Base-by-base conservation (phyloP, 805 yeast genomes). In the Vanderwaltozyma verrucispora region DNA sequence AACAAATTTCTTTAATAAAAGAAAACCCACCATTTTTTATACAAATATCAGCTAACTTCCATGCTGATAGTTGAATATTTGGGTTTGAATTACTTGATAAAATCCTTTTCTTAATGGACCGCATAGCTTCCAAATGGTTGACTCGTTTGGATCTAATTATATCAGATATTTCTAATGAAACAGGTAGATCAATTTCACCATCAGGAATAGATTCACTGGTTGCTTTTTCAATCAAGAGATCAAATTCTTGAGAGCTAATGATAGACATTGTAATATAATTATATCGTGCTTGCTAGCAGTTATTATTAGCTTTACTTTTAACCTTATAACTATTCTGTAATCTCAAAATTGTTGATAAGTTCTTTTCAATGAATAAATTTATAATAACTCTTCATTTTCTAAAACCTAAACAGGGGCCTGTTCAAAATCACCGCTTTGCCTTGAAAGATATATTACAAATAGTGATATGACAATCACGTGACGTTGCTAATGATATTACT, bases 21-120 rank as follows among this genome's bases (percentile, higher is more conserved):
- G 85, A 94, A 33, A 68, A 67, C 7, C 98, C 98, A 33, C 96
- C 88, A 56, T 92, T 92, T 62, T 92, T 92, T 38, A 89, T 80
- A 60, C 95, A 83, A 32, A 85, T 71, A 50, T 92, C 97, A 24
- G 80, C 68, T 43, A 92, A 65, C 51, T 80, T 82, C 53, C 92
- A 69, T 0, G 88, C 68, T 5, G 92, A 73, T 20, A 77, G 68
- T 51, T 84, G 83, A 9, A 78, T 73, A 56, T 88, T 87, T 10
- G 96, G 95, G 54, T 88, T 88, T 5, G 44, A 29, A 38, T 67
- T 64, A 17, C 77, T 72, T 24, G 63, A 56, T 20, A 78, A 66
- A 15, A 87, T 64, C 35, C 95, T 70, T 48, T 75, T 79, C 65
- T 86, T 86, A 43, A 89, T 62, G n/a, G 78, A 65, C 46, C 94